Conservation (phyloP, 1,284 basidiomycete species). For the Cutaneotrichosporon daszewskae region DNA sequence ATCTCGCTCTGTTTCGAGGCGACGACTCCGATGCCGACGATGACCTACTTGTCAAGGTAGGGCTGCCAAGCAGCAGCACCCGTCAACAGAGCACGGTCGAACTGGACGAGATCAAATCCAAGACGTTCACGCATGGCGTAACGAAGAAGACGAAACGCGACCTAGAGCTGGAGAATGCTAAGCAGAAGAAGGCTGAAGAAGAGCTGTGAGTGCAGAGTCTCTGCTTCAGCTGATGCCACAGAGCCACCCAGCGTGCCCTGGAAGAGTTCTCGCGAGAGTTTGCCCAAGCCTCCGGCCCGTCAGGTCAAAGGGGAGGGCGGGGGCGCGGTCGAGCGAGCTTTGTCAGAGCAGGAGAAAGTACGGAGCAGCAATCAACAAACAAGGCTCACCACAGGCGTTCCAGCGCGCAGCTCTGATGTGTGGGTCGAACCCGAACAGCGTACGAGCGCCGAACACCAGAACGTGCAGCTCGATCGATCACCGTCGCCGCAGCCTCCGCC, state of each 20-base stretch:
- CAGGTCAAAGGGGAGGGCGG: neutral
- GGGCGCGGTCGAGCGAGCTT: conserved; percentile 51
- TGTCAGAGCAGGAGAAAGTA: conserved; percentile 58
- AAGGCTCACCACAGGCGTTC: neutral
- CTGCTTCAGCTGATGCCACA: neutral
- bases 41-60: conserved; percentile 27
- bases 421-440: too few species aligned
- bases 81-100: conserved; percentile 17
- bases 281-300: neutral
- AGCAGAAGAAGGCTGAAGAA: conserved; percentile 74
- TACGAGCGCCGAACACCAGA: too few species aligned
- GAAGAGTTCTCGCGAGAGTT: conserved; percentile 12
- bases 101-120: conserved; percentile 42
- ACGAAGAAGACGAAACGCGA: conserved; percentile 63
- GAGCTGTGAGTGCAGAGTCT: conserved; percentile 47
- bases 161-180: conserved; percentile 78
- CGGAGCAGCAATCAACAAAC: neutral
- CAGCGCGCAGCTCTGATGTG: too few species aligned
- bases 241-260: conserved; percentile 4
- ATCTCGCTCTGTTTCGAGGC: conserved; percentile 44
- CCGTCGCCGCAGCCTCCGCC: conserved; percentile 54
- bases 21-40: conserved; percentile 43
- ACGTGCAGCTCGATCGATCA: too few species aligned
- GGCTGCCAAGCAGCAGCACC: neutral
- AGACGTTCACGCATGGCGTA: conserved; percentile 46